phyloP scores from a whole-genome alignment of 306 rosid genomes.

The Medicago truncatula region DNA sequence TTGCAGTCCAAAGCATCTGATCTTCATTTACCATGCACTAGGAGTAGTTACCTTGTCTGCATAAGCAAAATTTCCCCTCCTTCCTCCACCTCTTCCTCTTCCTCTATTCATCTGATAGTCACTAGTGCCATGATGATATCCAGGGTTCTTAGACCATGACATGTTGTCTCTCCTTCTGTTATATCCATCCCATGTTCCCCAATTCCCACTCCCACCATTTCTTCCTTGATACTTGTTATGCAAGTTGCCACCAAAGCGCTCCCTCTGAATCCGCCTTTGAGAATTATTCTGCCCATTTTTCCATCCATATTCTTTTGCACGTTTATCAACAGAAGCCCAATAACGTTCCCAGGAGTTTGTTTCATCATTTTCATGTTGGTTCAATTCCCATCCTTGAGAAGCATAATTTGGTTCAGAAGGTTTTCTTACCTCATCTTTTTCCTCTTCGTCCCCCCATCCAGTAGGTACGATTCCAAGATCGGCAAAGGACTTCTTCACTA shows the following conservation, averaged over 20 bases:
- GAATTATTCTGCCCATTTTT: slow-evolving; percentile 35
- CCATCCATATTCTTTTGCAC: slow-evolving; percentile 44
- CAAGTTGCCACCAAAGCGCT: slow-evolving; percentile 37
- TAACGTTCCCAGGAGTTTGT: slow-evolving; percentile 48
- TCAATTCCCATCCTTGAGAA: slow-evolving; percentile 30
- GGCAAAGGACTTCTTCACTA: slow-evolving; percentile 47
- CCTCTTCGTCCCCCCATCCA: slow-evolving; percentile 41
- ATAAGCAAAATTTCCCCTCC: slow-evolving; percentile 46
- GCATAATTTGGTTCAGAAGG: slow-evolving; percentile 31
- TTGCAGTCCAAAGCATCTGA: neutral
- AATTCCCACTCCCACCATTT: slow-evolving; percentile 41
- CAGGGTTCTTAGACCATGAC: slow-evolving; percentile 42
- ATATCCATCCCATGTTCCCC: slow-evolving; percentile 49
- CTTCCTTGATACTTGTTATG: slow-evolving; percentile 44
- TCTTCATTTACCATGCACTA: slow-evolving; percentile 29
- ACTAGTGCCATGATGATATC: slow-evolving; percentile 46
- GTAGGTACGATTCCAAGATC: neutral
- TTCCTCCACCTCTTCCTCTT: slow-evolving; percentile 50
- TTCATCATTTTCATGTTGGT: neutral
- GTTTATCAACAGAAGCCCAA: slow-evolving; percentile 31
- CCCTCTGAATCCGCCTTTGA: slow-evolving; percentile 48
- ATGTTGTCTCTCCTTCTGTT: slow-evolving; percentile 46
- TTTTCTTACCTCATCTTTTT: slow-evolving; percentile 35
- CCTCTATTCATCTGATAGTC: slow-evolving; percentile 52
- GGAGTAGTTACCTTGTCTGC: slow-evolving; percentile 35